phyloP scores from a whole-genome alignment of 805 yeast species.

The Candida ficus region DNA sequence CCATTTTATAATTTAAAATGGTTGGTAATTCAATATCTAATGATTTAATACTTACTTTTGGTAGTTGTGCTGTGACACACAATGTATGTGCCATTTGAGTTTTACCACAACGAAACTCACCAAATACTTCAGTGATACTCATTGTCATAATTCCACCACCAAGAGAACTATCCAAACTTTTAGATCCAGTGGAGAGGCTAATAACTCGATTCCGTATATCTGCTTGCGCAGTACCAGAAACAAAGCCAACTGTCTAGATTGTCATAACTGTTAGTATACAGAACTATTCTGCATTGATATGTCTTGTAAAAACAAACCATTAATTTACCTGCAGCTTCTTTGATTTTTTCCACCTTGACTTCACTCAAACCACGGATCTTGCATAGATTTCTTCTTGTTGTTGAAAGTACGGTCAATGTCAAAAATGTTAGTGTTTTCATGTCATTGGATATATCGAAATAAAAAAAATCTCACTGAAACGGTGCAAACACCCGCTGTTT shows the following conservation, averaged over 20 bases:
- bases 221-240: conserved; percentile 68
- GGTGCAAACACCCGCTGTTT: conserved; percentile 62
- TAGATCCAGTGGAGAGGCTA: conserved; percentile 66
- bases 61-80: conserved; percentile 72
- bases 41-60: conserved; percentile 33
- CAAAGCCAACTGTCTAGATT: conserved; percentile 57
- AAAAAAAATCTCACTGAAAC: conserved; percentile 45
- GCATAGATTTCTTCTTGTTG: conserved; percentile 59
- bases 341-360: conserved; percentile 71
- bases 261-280: background rate
- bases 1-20: background rate
- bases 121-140: conserved; percentile 74
- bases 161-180: conserved; percentile 58
- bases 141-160: conserved; percentile 79
- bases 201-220: conserved; percentile 59
- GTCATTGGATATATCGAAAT: conserved; percentile 21
- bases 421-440: background rate
- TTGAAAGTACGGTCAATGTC: conserved; percentile 43
- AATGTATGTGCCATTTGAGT: conserved; percentile 79
- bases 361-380: conserved; percentile 71
- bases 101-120: conserved; percentile 77
- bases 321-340: conserved; percentile 65
- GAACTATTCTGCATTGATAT: background rate
- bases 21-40: no score
- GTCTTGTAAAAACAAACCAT: conserved; percentile 23